phyloP scores from a whole-genome alignment of 2,329 filamentous ascomycete genomes.

The Hymenoscyphus fraxineus region DNA sequence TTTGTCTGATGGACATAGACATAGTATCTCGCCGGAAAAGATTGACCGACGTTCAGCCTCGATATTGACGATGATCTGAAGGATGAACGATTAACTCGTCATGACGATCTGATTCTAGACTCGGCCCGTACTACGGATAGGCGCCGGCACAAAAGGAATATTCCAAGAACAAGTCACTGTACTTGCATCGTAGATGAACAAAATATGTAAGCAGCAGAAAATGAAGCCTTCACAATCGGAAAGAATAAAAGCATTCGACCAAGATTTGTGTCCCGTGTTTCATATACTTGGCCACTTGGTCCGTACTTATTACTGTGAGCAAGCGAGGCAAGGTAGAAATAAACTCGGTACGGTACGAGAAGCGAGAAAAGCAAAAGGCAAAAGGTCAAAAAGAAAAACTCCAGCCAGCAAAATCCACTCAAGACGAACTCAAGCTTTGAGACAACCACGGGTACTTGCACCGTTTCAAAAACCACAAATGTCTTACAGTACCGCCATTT shows the following conservation, averaged over 20 bases:
- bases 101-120: not conserved
- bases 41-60: too few relatives aligned
- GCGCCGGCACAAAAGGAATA: not conserved
- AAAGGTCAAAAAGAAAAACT: not conserved
- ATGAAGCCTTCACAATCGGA: too few relatives aligned
- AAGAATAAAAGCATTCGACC: not conserved
- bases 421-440: not conserved
- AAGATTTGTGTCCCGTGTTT: not conserved
- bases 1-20: too few relatives aligned
- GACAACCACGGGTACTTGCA: not conserved
- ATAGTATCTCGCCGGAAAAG: too few relatives aligned
- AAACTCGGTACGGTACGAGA: not conserved
- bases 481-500: not conserved
- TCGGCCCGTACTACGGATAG: not conserved
- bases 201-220: not conserved
- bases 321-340: not conserved
- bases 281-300: not conserved
- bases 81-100: not conserved
- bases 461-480: not conserved
- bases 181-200: not conserved
- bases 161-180: not conserved
- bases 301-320: too few relatives aligned
- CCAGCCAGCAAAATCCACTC: not conserved
- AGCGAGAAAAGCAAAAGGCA: not conserved
- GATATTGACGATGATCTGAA: too few relatives aligned